Evolutionary conservation across 1,139 yeast genomes (phyloP), one percentile per base, ranked within the genome.

Genomic region (Geotrichum candidum): DNA sequence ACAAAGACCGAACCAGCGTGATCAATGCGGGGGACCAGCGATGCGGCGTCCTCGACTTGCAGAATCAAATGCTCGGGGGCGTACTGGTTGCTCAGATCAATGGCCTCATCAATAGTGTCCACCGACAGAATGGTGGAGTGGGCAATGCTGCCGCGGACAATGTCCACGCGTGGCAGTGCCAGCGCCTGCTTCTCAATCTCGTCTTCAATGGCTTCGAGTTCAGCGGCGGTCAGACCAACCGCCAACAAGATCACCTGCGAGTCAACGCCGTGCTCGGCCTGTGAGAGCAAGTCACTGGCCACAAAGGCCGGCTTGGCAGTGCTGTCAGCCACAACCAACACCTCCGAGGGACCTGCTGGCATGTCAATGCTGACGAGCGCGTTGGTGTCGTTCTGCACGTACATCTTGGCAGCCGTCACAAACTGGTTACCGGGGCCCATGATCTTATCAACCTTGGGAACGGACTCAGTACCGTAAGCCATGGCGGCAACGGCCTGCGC

Each of bases 271-370:
- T 94, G 99, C 78, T 94, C 99, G 35, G 99, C 99, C 78, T 94
- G 99, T 0, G 98, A 92, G 64, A 94, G 81, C 73, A 94, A 81
- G 73, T 94, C 99, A 68, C 94, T 85, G 27, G 98, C 99, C 48
- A 94, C 99, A 76, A 90, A 94, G 70, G 92, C 96, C 18, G 96
- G 92, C 75, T 90, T 96, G 5, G 98, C 90, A 57, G 82, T 73
- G 63, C 80, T 82, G 74, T 94, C 99, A 54, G 97, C 96, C 69
- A 94, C 81, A 22, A 94, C 98, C 66, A 94, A 81, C 18, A 94
- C 99, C 77, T 94, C 99, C 60, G 96, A 88, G 33, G 99, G 99
- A 4, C 99, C 99, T 29, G 99, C 99, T 56, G 99, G 99, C 98
- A 94, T 92, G 75, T 94, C 99, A 69, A 94, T 95, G 45, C 96